Base-by-base conservation (phyloP, 2,329 filamentous ascomycete species). In the Cyclaneusma minus region DNA sequence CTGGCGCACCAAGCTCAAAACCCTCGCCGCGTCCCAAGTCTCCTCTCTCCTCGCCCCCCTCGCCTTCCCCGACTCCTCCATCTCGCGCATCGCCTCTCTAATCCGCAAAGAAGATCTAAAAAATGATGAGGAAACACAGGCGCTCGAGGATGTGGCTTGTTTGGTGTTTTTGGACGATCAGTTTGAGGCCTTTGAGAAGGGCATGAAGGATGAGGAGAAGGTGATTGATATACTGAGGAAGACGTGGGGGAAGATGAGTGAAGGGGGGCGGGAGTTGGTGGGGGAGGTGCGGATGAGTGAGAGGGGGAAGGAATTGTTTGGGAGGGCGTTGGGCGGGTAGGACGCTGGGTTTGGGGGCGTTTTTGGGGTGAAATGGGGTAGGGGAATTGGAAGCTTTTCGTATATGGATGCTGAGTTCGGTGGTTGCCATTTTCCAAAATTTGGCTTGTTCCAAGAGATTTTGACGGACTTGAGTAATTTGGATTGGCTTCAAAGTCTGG, bases 131-230 rank as follows among this genome's bases (percentile, higher is more conserved):
- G 76, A 83, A 48, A 72, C 75, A 29, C 78, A 87, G 56, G 62
- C 68, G 5, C 58, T 92, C 34, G 83, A 91, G 55, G 83, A 91
- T 52, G 78, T 83, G 23, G 83, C 83, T 3, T 91, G 82, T 45
- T 54, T 92, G 29, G 82, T 91, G 15, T 92, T 92, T 47, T 53
- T 92, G 37, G 82, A 89, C 46, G 81, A 87, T 46, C 79, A 89
- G 45, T 78, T 91, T 35, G 82, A 85, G 41, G 68, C 65, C 26
- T 92, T 89, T 51, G 76, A 82, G 57, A 61, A 49, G 38, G 60
- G 64, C 45, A 62, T 67, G 15, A 63, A 73, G 28, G 77, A 83
- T 43, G 79, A 87, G 52, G 74, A 71, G 26, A 91, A 89, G 61
- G 70, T 83, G 32, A 47, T 87, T 12, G 55, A 53, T 11, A 81